These are phyloP conservation scores for Chrysoporthe cubensis DNA, from an alignment of 2,329 filamentous ascomycete species.

Conservation along the genomic window DNA sequence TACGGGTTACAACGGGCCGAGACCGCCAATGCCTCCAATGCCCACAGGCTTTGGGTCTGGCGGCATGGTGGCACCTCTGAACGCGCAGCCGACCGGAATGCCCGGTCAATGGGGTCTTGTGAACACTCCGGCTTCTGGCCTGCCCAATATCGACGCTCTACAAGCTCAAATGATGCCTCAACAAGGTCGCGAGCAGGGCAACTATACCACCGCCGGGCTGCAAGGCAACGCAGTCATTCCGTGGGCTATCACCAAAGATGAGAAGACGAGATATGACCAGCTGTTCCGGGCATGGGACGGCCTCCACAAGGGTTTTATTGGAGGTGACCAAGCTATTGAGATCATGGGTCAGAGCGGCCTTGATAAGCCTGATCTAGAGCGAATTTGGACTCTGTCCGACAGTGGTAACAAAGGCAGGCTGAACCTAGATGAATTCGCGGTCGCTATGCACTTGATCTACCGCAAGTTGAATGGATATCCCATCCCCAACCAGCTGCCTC, in stretches of 20 bases:
- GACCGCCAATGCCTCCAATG: conserved; percentile 85
- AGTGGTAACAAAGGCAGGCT: conserved; percentile 92
- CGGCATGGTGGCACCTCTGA: conserved; percentile 69
- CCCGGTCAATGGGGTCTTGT: conserved; percentile 99
- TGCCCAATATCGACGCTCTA: conserved; percentile 92
- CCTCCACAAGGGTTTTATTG: conserved; percentile 88
- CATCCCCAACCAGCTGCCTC: conserved; percentile 81
- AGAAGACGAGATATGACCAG: conserved; percentile 95
- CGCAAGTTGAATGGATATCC: conserved; percentile 95
- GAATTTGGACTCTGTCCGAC: conserved; percentile 93
- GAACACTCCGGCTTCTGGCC: conserved; percentile 84
- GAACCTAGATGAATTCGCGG: conserved; percentile 95
- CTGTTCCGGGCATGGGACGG: conserved; percentile 98
- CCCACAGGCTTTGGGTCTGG: conserved; percentile 63
- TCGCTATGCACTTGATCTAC: conserved; percentile 99
- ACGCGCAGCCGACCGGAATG: conserved; percentile 89
- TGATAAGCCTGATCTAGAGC: conserved; percentile 86
- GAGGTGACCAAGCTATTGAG: conserved; percentile 90
- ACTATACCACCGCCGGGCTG: conserved; percentile 83
- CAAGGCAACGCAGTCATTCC: conserved; percentile 94
- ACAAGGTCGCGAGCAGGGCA: conserved; percentile 81
- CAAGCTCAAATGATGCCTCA: conserved; percentile 98
- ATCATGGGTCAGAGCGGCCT: conserved; percentile 96
- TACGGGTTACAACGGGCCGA: conserved; percentile 79
- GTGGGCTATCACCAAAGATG: conserved; percentile 98